A percentile compares a stretch with the other conserved stretches of the same genome.
These are phyloP conservation scores for Ceratobasidium sp. DNA, from an alignment of 1,284 basidiomycete genomes.

Conservation along the genomic window DNA sequence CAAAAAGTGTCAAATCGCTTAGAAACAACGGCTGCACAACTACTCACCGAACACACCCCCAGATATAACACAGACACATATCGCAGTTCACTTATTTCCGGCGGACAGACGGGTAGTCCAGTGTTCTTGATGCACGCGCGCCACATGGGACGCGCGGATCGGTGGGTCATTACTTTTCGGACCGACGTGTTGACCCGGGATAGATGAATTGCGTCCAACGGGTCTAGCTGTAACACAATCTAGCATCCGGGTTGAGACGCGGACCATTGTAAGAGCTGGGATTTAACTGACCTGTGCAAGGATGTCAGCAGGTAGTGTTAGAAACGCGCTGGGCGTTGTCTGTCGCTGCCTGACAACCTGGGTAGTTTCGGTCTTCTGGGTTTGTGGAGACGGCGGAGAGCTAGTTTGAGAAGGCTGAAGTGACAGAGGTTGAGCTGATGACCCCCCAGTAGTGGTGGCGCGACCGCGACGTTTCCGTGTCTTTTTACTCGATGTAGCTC, in stretches of 20 bases:
- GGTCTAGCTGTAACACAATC: not conserved
- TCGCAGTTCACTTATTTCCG: not conserved
- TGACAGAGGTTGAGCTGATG: too few relatives aligned
- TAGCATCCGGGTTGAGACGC: too few relatives aligned
- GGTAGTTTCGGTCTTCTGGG: too few relatives aligned
- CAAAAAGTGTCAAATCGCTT: not conserved
- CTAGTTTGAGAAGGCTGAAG: too few relatives aligned
- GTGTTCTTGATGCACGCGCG: not conserved
- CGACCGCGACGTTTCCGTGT: too few relatives aligned
- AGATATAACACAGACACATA: slow-evolving; percentile 14
- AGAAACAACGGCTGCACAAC: not conserved
- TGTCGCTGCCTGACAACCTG: not conserved
- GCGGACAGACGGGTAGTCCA: slow-evolving; percentile 11
- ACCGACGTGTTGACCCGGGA: slow-evolving; percentile 23
- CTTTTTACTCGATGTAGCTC: too few relatives aligned
- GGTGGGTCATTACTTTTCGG: not conserved
- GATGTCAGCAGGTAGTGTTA: not conserved
- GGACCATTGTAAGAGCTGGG: too few relatives aligned
- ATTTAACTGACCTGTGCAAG: slow-evolving; percentile 10
- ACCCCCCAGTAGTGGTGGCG: too few relatives aligned
- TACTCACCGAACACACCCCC: slow-evolving; percentile 25
- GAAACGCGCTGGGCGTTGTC: not conserved
- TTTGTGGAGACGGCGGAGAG: too few relatives aligned
- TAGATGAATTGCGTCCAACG: slow-evolving; percentile 8
- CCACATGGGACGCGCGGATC: slow-evolving; percentile 14